phyloP scores from a whole-genome alignment of 208 protist genomes.

The Acanthamoeba castellanii region DNA sequence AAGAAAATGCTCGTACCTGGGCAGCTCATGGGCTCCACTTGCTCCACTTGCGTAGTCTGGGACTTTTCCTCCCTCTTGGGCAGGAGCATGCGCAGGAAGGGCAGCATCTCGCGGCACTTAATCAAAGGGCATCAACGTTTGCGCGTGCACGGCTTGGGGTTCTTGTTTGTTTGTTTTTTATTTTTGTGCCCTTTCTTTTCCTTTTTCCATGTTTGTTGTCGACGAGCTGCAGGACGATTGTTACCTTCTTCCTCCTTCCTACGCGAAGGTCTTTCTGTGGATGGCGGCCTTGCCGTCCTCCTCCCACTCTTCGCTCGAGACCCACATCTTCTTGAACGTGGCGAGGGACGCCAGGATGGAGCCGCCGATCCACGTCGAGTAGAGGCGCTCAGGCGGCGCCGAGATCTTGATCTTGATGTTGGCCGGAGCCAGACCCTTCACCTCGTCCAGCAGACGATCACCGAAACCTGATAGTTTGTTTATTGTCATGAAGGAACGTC shows the following conservation, averaged over 20 bases:
- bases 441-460: constrained; percentile 97
- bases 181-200: too few relatives aligned
- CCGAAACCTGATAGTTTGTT: constrained; percentile 82
- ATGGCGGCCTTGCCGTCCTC: constrained; percentile 88
- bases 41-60: not conserved
- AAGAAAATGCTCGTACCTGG: too few relatives aligned
- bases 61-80: not conserved
- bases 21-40: not conserved
- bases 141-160: too few relatives aligned
- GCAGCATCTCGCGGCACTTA: not conserved
- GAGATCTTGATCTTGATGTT: constrained; percentile 88
- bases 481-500: not conserved
- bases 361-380: constrained; percentile 93
- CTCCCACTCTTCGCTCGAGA: constrained; percentile 98
- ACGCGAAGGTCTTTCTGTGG: constrained; percentile 74
- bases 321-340: constrained; percentile 98
- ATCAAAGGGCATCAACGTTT: too few relatives aligned
- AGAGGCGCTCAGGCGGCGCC: constrained; percentile 88
- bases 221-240: not conserved
- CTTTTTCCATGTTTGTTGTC: not conserved
- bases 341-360: constrained; percentile 97
- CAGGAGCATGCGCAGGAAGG: not conserved
- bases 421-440: constrained; percentile 93
- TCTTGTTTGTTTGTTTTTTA: too few relatives aligned
- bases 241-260: not conserved